These are phyloP conservation scores for Acanthamoeba lugdunensis DNA, from an alignment of 208 protist species.

Conservation along the genomic window DNA sequence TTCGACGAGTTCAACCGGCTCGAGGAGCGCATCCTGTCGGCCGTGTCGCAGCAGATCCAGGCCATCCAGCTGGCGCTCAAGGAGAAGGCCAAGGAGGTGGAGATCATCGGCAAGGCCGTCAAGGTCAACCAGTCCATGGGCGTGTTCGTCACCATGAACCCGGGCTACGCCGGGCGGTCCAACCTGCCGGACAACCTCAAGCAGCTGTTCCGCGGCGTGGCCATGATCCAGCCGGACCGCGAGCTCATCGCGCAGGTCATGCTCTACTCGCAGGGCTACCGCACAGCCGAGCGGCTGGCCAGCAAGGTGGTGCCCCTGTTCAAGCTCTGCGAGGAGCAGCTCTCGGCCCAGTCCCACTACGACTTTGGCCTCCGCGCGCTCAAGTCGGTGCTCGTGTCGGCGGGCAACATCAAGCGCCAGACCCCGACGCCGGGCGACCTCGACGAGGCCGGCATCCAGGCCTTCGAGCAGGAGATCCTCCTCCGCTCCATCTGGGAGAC, in stretches of 20 bases:
- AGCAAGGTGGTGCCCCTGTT: conserved; percentile 98
- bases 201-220: conserved; percentile 97
- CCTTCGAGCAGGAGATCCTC: conserved; percentile 92
- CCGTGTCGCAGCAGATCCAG: conserved; percentile 99
- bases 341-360: conserved; percentile 98
- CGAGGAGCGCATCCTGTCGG: conserved; percentile 98
- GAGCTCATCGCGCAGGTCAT: conserved; percentile 99
- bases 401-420: conserved; percentile 95
- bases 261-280: conserved; percentile 99
- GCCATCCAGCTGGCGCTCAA: conserved; percentile 89
- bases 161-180: conserved; percentile 98
- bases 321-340: conserved; percentile 96
- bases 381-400: conserved; percentile 98
- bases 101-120: conserved; percentile 92
- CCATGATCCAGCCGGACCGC: conserved; percentile 97
- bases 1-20: conserved; percentile 99
- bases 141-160: conserved; percentile 99
- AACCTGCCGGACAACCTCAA: conserved; percentile 99
- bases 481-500: conserved; percentile 94
- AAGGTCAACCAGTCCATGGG: conserved; percentile 94
- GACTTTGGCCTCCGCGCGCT: conserved; percentile 99
- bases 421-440: not conserved
- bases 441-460: not conserved
- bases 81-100: conserved; percentile 86
- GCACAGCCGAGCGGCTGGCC: conserved; percentile 94